A percentile compares a stretch with the other conserved stretches of the same genome.
These are phyloP conservation scores for Aspergillus pseudonomiae DNA, from an alignment of 2,329 filamentous ascomycete genomes.

Conservation along the genomic window DNA sequence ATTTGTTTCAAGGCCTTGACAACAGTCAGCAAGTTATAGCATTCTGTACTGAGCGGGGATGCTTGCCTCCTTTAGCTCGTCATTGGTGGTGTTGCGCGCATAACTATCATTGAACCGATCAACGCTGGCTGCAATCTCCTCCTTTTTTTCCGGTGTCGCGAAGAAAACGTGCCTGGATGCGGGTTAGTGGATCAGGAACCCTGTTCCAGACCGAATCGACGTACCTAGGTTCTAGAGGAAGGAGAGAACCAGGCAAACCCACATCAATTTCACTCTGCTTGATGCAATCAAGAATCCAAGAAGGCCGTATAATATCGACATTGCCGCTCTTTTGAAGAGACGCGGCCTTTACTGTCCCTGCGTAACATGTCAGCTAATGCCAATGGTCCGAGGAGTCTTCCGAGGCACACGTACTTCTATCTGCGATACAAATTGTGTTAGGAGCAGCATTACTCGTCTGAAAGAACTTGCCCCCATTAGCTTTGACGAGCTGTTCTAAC, in stretches of 20 bases:
- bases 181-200: constrained; percentile 9
- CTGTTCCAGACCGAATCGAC: background rate
- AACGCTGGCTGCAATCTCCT: constrained; percentile 62
- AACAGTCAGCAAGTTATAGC: constrained; percentile 7
- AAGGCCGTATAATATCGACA: constrained; percentile 73
- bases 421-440: constrained; percentile 73
- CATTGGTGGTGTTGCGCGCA: constrained; percentile 65
- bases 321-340: constrained; percentile 74
- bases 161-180: constrained; percentile 70
- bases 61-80: constrained; percentile 60
- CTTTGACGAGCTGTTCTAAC: constrained; percentile 79
- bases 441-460: constrained; percentile 69
- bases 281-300: constrained; percentile 84
- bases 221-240: constrained; percentile 65
- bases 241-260: constrained; percentile 57
- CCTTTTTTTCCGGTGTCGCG: constrained; percentile 59
- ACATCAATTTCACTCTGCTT: constrained; percentile 58
- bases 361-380: constrained; percentile 18
- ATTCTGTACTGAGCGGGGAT: constrained; percentile 4
- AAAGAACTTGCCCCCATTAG: constrained; percentile 77
- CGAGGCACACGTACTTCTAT: constrained; percentile 60
- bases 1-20: constrained; percentile 47
- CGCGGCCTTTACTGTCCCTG: constrained; percentile 73
- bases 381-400: background rate
- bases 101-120: constrained; percentile 86